These are phyloP conservation scores for Lactarius tabidus DNA, from an alignment of 768 basidiomycete genomes.

Conservation along the genomic window DNA sequence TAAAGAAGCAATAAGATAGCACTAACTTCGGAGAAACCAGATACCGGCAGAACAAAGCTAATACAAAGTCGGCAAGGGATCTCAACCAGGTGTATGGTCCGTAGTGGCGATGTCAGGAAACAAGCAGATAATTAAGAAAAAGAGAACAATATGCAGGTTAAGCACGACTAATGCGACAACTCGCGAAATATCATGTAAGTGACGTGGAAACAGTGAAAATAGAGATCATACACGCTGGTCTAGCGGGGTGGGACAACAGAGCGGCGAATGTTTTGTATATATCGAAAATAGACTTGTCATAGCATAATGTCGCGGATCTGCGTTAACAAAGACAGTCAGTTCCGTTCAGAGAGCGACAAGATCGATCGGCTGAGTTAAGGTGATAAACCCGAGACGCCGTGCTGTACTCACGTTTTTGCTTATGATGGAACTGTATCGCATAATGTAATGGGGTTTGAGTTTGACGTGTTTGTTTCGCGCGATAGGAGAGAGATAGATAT, in stretches of 20 bases:
- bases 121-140: neutral
- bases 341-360: neutral
- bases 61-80: neutral
- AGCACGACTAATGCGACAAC: neutral
- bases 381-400: conserved; percentile 9
- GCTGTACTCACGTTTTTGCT: conserved; percentile 61
- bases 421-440: conserved; percentile 51
- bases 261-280: neutral
- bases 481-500: conserved; percentile 28
- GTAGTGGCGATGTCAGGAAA: neutral
- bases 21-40: conserved; percentile 7
- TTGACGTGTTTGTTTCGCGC: conserved; percentile 26
- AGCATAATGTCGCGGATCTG: conserved; percentile 54
- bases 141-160: neutral
- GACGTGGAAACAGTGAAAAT: neutral
- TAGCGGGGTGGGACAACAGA: neutral
- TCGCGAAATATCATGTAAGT: neutral
- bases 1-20: neutral
- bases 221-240: conserved; percentile 1
- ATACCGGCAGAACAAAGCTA: conserved; percentile 1
- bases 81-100: neutral
- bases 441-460: conserved; percentile 19
- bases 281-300: conserved; percentile 29
- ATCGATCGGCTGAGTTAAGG: conserved; percentile 8
- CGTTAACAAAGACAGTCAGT: conserved; percentile 16